Evolutionary conservation across 768 basidiomycete genomes (phyloP), one percentile per base, ranked within the genome.

Genomic region (Hirschioporus abietinus): DNA sequence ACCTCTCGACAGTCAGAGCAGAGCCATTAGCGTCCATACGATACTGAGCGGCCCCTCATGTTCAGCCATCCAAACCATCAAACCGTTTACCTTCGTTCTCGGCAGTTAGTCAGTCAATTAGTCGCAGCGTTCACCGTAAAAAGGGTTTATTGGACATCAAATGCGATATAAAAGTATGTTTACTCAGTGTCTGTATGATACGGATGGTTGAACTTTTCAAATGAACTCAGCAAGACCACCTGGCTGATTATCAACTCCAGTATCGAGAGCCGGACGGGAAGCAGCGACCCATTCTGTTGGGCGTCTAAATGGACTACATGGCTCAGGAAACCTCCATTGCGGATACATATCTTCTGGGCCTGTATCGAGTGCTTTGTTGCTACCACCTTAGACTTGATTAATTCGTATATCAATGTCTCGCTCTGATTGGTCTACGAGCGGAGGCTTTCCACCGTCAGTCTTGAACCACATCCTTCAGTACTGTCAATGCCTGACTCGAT

Each of bases 1-100:
- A 93, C 76, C 85, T 94, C 52, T 80, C 88, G 0, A 83, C 86
- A 35, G 88, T 97, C 70, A 89, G 87, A 60, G 96, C 96, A 34
- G 95, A 96, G 71, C 95, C 96, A 7, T 82, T 98, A 65, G 88
- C 86, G 60, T 83, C 91, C 24, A 93, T 93, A 67, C 89, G 88
- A 70, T 93, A 93, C 76, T 91, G 80, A 76, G 42, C 42, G 42
- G 12, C 12, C 20, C 15, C 42, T 1, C 42, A 52, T 52, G 12
- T 52, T 52, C 42, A 15, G 42, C 15, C 12, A 52, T 52, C 12
- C 30, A 30, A n/a, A 8, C 20, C 42, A 20, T 52, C 12, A 1
- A 20, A 20, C 42, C 20, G 42, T n/a, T n/a, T n/a, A n/a, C n/a
- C n/a, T n/a, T n/a, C n/a, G 42, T 20, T 2, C 20, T 52, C 42